A percentile compares a stretch with the other conserved stretches of the same genome.
phyloP scores from a whole-genome alignment of 2,329 filamentous ascomycete species.

The Scedosporium boydii region DNA sequence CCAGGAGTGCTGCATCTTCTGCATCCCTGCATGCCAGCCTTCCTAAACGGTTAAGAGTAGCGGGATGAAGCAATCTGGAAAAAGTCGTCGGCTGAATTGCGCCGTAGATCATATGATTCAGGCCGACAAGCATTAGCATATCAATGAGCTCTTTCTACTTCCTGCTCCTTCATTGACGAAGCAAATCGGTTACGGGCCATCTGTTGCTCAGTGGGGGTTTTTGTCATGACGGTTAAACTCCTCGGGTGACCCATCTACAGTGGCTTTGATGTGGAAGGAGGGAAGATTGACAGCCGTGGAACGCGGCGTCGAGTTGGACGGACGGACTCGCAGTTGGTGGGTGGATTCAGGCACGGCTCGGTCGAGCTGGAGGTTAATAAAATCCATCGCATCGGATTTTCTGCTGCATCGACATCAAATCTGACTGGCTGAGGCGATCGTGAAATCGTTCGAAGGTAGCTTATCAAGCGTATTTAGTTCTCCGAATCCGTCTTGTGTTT shows the following conservation, averaged over 20 bases:
- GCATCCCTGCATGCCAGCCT: background rate
- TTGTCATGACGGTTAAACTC: constrained; percentile 2
- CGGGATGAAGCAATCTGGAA: background rate
- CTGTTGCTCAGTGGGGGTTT: background rate
- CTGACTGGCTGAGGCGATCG: background rate
- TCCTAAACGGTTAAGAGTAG: background rate
- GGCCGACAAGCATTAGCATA: background rate
- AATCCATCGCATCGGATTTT: background rate
- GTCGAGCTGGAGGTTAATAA: background rate
- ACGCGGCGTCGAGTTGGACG: background rate
- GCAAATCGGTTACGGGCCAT: background rate
- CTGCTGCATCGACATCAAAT: background rate
- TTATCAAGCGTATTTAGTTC: too few species aligned
- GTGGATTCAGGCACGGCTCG: background rate
- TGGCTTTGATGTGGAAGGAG: background rate
- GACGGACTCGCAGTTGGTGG: background rate
- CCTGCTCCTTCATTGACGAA: background rate
- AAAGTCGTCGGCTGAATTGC: constrained; percentile 4
- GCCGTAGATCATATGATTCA: constrained; percentile 3
- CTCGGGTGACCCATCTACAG: background rate
- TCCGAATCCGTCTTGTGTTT: too few species aligned
- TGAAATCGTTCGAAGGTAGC: background rate
- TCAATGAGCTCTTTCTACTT: background rate
- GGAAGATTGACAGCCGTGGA: background rate
- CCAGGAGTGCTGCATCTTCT: background rate